Conservation (phyloP, 2,329 filamentous ascomycete species). For the Epichloe aotearoae region DNA sequence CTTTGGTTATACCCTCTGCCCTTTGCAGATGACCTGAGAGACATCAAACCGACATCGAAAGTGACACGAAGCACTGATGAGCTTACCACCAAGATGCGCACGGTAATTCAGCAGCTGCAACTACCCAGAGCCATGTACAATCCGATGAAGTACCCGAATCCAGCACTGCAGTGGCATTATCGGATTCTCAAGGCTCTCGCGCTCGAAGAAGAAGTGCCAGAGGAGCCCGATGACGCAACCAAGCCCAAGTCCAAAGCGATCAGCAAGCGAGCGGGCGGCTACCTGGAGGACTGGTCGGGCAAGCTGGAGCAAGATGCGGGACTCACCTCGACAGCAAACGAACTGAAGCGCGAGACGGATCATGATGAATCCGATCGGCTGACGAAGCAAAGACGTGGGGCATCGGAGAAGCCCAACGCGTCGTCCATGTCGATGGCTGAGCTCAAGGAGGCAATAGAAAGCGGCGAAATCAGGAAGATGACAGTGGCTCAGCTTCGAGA, state of each 20-base stretch:
- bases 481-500: conserved; percentile 40
- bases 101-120: conserved; percentile 72
- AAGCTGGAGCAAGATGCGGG: conserved; percentile 46
- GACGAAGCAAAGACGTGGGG: conserved; percentile 31
- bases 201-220: conserved; percentile 79
- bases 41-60: conserved; percentile 49
- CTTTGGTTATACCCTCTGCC: conserved; percentile 84
- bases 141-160: conserved; percentile 80
- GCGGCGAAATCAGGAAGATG: conserved; percentile 37
- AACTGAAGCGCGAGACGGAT: conserved; percentile 39
- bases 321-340: conserved; percentile 23
- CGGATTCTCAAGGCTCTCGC: conserved; percentile 83
- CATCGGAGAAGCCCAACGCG: conserved; percentile 20
- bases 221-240: conserved; percentile 62
- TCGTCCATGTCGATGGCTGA: conserved; percentile 30
- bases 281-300: conserved; percentile 64
- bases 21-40: conserved; percentile 76
- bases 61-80: conserved; percentile 47
- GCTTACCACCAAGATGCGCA: conserved; percentile 70
- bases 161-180: conserved; percentile 93
- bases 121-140: conserved; percentile 78
- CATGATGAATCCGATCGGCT: conserved; percentile 28
- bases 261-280: conserved; percentile 70
- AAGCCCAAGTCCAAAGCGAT: conserved; percentile 78
- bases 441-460: conserved; percentile 30